Evolutionary conservation across 768 basidiomycete genomes (phyloP), one percentile per base, ranked within the genome.

Genomic region (Lactifluus hygrophoroides): DNA sequence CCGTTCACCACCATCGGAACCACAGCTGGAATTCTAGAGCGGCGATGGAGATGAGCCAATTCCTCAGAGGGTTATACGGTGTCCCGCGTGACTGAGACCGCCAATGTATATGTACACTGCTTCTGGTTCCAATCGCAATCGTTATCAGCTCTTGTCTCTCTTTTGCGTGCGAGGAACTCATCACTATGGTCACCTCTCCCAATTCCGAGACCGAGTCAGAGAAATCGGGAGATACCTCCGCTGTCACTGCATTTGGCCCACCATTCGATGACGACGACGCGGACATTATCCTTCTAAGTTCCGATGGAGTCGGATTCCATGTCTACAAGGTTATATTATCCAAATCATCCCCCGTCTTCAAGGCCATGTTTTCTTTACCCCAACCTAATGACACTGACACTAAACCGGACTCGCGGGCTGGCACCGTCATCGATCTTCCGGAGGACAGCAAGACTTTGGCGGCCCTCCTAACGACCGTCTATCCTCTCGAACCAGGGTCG

Each of bases 331-430:
- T 19, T 10, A 50, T 50, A 37, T 50, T 56, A 21, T 42, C 40
- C 38, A 32, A 42, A 40, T n/a, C 55, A 40, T 56, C 56, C 23
- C 56, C 48, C 21, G 19, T 57, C 48, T 57, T 57, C 38, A 27
- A 32, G 25, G 35, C 10, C 1, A 54, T 32, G 43, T 45, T 45
- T 16, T 55, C 54, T 9, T 40, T 25, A 10, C 42, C 17, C 3
- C 28, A 30, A 4, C n/a, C 6, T 13, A 3, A 6, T 5, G 38
- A 5, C 5, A 38, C 38, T 38, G 17, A 17, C 17, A 23, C 34
- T 14, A 27, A n/a, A 23, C 14, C 19, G 23, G 25, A 27, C 2
- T 25, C n/a, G n/a, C n/a, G n/a, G n/a, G n/a, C 37, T 1, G 28
- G 27, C 48, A 28, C 5, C 10, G 10, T 40, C 5, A 10, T 56